These are phyloP conservation scores for Plectosphaerella plurivora DNA, from an alignment of 2,329 filamentous ascomycete species.

Conservation along the genomic window DNA sequence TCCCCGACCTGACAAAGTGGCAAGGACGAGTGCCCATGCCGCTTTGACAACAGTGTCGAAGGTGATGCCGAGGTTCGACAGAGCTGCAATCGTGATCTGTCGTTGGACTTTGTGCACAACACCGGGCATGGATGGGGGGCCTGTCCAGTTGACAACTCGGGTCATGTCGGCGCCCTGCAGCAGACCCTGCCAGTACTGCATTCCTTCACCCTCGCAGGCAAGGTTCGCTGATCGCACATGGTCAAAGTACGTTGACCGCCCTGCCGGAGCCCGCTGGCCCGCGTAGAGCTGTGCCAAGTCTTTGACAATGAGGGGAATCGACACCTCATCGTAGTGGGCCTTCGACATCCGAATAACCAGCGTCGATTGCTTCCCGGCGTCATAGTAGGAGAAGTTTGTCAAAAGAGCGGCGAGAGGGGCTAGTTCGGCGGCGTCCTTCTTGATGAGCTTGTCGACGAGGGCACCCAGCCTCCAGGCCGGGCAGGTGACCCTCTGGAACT, in stretches of 20 bases:
- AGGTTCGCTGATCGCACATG: slow-evolving; percentile 36
- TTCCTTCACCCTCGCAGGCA: slow-evolving; percentile 29
- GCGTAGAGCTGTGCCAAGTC: slow-evolving; percentile 44
- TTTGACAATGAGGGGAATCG: slow-evolving; percentile 39
- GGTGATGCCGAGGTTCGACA: slow-evolving; percentile 38
- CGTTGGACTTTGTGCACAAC: slow-evolving; percentile 34
- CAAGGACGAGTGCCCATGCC: slow-evolving; percentile 53
- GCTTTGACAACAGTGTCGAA: slow-evolving; percentile 52
- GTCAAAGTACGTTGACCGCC: slow-evolving; percentile 41
- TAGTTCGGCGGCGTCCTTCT: slow-evolving; percentile 32
- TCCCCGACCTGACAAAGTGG: slow-evolving; percentile 38
- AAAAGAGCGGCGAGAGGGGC: slow-evolving; percentile 37
- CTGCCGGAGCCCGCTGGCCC: slow-evolving; percentile 23
- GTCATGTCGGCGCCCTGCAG: slow-evolving; percentile 43
- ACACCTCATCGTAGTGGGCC: slow-evolving; percentile 44
- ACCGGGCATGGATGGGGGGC: slow-evolving; percentile 31
- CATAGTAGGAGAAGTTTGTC: slow-evolving; percentile 47
- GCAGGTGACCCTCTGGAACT: slow-evolving; percentile 39
- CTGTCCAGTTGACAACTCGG: slow-evolving; percentile 35
- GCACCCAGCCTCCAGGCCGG: slow-evolving; percentile 32
- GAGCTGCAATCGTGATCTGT: slow-evolving; percentile 33
- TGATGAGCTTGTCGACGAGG: slow-evolving; percentile 34
- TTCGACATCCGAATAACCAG: slow-evolving; percentile 43
- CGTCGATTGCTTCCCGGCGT: slow-evolving; percentile 40
- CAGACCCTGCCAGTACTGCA: slow-evolving; percentile 40